Conservation (phyloP, 2,329 filamentous ascomycete species). For the Fulvia fulva region DNA sequence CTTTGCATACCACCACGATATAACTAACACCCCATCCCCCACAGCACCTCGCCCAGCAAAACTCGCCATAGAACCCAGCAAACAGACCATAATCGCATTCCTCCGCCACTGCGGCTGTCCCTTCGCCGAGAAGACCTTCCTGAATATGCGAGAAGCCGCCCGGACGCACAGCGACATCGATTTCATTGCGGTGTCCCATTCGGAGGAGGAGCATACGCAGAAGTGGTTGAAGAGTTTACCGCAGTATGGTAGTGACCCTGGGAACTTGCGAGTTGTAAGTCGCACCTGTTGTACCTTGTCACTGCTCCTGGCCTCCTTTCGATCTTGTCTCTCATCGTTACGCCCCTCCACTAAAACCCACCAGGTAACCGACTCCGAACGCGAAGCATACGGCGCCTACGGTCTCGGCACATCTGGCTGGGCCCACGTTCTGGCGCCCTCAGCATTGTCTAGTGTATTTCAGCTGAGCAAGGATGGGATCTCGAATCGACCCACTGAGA, state of each 20-base stretch:
- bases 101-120: constrained; percentile 71
- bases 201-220: constrained; percentile 50
- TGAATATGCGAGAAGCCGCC: constrained; percentile 51
- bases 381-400: constrained; percentile 55
- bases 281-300: no score
- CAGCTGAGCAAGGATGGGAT: constrained; percentile 58
- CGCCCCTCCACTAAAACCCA: constrained; percentile 27
- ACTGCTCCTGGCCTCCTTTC: neutral
- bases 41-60: constrained; percentile 52
- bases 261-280: constrained; percentile 57
- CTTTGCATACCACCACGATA: no score
- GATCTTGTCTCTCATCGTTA: neutral
- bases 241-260: constrained; percentile 50
- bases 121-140: constrained; percentile 53
- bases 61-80: constrained; percentile 51
- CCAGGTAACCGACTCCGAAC: constrained; percentile 26
- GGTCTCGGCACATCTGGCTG: constrained; percentile 59
- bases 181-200: constrained; percentile 63
- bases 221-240: constrained; percentile 50
- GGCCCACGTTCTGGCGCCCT: constrained; percentile 60
- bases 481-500: constrained; percentile 62
- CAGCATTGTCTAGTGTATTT: constrained; percentile 55
- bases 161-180: constrained; percentile 47
- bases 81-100: constrained; percentile 62
- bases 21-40: neutral